These are phyloP conservation scores for Coccomyxa subellipsoidea DNA, from an alignment of 163 green algal genomes.

Conservation along the genomic window DNA sequence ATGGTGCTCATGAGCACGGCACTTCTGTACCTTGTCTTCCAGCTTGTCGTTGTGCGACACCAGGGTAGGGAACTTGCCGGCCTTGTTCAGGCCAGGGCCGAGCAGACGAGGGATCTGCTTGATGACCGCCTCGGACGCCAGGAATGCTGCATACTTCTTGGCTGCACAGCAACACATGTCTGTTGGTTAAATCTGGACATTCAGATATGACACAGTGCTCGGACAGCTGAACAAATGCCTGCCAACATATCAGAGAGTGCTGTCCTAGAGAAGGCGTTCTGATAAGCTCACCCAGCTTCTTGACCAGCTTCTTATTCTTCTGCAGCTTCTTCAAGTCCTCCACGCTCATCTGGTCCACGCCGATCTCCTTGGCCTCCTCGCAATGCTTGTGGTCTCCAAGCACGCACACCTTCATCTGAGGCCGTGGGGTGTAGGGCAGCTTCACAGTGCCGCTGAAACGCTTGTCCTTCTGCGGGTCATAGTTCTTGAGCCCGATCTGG, in stretches of 20 bases:
- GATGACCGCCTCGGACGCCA: conserved; percentile 98
- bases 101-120: conserved; percentile 99
- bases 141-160: conserved; percentile 98
- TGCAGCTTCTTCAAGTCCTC: conserved; percentile 99
- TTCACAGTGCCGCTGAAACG: conserved; percentile 98
- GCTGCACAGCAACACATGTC: conserved; percentile 44
- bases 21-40: conserved; percentile 68
- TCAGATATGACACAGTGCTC: neutral
- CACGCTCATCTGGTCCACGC: conserved; percentile 90
- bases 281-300: conserved; percentile 89
- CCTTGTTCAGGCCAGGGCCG: conserved; percentile 99
- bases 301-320: conserved; percentile 99
- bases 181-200: too few species aligned
- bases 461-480: conserved; percentile 99
- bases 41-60: conserved; percentile 82
- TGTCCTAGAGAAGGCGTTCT: neutral
- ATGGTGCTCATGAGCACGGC: too few species aligned
- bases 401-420: conserved; percentile 95
- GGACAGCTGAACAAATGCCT: too few species aligned
- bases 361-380: conserved; percentile 87
- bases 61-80: conserved; percentile 98
- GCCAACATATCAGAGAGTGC: neutral
- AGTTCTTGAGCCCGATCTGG: conserved; percentile 98
- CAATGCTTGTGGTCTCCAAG: conserved; percentile 98
- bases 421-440: conserved; percentile 94